These are phyloP conservation scores for Ceratocystiopsis minuta DNA, from an alignment of 2,329 filamentous ascomycete genomes.

Conservation along the genomic window DNA sequence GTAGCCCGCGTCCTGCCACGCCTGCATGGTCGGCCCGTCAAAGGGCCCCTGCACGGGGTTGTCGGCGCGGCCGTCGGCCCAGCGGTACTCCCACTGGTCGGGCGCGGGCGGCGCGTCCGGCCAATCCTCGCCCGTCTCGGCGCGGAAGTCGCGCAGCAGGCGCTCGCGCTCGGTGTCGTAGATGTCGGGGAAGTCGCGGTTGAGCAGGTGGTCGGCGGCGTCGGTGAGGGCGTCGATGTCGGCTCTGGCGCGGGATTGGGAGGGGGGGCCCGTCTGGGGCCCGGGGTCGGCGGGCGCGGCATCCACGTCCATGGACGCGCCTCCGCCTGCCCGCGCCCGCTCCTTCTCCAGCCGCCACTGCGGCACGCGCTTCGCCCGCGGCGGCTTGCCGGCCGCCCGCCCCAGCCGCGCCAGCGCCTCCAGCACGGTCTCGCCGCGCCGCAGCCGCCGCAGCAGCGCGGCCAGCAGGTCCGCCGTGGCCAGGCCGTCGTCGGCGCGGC, in stretches of 20 bases:
- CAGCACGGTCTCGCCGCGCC: constrained; percentile 68
- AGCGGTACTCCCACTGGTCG: constrained; percentile 71
- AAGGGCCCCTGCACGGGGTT: constrained; percentile 72
- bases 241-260: constrained; percentile 33
- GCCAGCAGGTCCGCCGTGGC: constrained; percentile 63
- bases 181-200: constrained; percentile 69
- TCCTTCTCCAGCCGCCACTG: constrained; percentile 56
- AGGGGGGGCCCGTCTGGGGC: background rate
- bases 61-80: constrained; percentile 73
- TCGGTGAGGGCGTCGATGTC: constrained; percentile 72
- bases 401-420: constrained; percentile 75
- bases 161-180: constrained; percentile 79
- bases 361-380: background rate
- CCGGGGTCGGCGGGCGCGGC: too few species aligned
- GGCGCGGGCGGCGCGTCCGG: constrained; percentile 17
- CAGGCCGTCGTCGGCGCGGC: constrained; percentile 69
- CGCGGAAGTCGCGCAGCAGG: constrained; percentile 64
- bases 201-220: constrained; percentile 72
- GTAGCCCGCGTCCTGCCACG: constrained; percentile 83
- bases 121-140: constrained; percentile 82
- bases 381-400: constrained; percentile 29
- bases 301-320: too few species aligned
- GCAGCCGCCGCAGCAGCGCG: constrained; percentile 52
- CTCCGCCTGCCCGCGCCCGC: constrained; percentile 32
- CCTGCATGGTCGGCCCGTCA: constrained; percentile 67